Evolutionary conservation across 306 rosid species (phyloP).

Genomic region (Rosa persica): DNA sequence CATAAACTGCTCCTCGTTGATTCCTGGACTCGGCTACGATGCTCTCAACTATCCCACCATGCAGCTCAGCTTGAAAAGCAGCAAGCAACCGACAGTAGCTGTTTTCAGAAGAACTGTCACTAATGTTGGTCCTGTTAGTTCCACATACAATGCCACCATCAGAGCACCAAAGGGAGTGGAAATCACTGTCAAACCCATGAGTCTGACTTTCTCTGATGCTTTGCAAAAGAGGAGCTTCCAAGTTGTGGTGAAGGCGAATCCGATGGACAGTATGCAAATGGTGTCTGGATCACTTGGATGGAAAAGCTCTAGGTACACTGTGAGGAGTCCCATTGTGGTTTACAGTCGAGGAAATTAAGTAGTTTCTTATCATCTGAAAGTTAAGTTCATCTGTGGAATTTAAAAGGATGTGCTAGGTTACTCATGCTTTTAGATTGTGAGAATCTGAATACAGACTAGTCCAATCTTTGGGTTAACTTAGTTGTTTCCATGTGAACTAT

Average conservation of each 20-base stretch:
- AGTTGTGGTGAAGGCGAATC: conserved; percentile 66
- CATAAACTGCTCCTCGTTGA: conserved; percentile 59
- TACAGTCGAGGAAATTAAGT: conserved; percentile 35
- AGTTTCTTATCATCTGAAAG: background rate
- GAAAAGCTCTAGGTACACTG: conserved; percentile 48
- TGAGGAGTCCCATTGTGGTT: conserved; percentile 74
- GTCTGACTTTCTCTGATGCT: conserved; percentile 43
- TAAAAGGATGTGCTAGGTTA: background rate
- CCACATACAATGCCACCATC: conserved; percentile 56
- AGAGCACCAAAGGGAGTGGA: conserved; percentile 63
- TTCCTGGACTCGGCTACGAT: conserved; percentile 71
- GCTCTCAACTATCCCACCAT: conserved; percentile 79
- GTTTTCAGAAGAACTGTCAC: conserved; percentile 69
- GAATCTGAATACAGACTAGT: background rate
- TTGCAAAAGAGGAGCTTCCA: conserved; percentile 59
- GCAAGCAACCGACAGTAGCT: conserved; percentile 26
- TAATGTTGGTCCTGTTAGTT: conserved; percentile 61
- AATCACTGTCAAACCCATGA: conserved; percentile 51
- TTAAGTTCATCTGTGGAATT: background rate
- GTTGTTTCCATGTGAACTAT: background rate
- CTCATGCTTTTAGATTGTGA: background rate
- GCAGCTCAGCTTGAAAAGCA: conserved; percentile 48
- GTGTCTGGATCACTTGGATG: conserved; percentile 67
- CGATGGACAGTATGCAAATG: conserved; percentile 37
- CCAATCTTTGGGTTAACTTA: background rate